phyloP scores from a whole-genome alignment of 257 asterid genomes.

The Ilex asprella region DNA sequence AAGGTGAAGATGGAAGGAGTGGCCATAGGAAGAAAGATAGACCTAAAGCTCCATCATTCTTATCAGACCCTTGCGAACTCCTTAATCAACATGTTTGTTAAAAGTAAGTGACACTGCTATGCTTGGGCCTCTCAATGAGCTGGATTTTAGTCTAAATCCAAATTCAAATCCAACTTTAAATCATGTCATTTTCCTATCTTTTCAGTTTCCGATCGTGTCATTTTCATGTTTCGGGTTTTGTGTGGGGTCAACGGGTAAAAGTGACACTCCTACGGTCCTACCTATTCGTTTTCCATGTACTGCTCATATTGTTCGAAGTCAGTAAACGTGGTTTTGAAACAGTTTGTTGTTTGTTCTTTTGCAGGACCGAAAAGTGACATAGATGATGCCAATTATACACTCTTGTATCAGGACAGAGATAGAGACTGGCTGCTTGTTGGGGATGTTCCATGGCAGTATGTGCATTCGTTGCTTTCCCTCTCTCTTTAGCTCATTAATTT shows the following conservation, averaged over 20 bases:
- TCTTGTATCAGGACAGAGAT: conserved; percentile 53
- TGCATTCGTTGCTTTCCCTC: neutral
- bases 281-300: too few species aligned
- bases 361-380: conserved; percentile 28
- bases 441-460: conserved; percentile 64
- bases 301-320: too few species aligned
- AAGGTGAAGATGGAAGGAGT: conserved; percentile 64
- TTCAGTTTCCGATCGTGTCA: too few species aligned
- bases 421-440: conserved; percentile 62
- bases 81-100: conserved; percentile 40
- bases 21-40: conserved; percentile 43
- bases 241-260: too few species aligned
- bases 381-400: conserved; percentile 18
- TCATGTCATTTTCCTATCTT: too few species aligned
- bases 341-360: neutral
- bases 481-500: neutral
- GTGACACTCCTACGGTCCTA: too few species aligned
- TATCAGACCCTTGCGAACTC: conserved; percentile 25
- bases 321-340: neutral
- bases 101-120: conserved; percentile 18
- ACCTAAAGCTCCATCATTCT: conserved; percentile 31
- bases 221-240: too few species aligned
- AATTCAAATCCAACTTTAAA: too few species aligned
- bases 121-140: neutral
- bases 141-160: neutral